Evolutionary conservation across 495 filamentous ascomycete species (phyloP).

Genomic region (Penicillium parvum): DNA sequence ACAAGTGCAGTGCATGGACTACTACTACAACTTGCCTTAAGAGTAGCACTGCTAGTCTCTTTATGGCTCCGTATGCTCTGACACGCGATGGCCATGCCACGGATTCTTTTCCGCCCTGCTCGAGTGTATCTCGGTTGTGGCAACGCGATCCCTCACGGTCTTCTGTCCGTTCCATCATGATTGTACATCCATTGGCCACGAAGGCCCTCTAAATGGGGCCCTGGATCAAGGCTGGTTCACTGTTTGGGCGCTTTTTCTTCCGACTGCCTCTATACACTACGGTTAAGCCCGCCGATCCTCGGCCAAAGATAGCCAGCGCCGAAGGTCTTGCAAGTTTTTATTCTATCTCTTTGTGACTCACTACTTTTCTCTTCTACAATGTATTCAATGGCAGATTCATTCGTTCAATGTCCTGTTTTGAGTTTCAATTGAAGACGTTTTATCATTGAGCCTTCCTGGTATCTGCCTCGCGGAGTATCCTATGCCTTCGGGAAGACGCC

Average conservation of each 20-base stretch:
- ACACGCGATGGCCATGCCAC: not conserved
- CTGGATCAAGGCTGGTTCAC: not conserved
- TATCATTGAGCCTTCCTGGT: not conserved
- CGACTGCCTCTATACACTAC: not conserved
- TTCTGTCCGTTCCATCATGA: constrained; percentile 10
- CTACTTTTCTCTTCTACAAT: constrained; percentile 2
- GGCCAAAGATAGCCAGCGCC: constrained; percentile 14
- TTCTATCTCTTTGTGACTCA: constrained; percentile 16
- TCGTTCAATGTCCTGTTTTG: not conserved
- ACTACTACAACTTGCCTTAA: no score
- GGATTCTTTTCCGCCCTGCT: constrained; percentile 27
- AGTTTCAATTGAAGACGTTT: constrained; percentile 12
- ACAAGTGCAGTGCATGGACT: no score
- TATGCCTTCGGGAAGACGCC: constrained; percentile 9
- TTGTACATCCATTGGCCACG: not conserved
- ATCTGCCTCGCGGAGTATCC: not conserved
- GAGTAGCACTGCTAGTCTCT: no score
- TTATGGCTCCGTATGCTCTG: no score
- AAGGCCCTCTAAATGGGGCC: not conserved
- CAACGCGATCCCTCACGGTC: constrained; percentile 9
- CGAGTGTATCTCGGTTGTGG: constrained; percentile 6
- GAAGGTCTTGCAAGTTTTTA: constrained; percentile 11
- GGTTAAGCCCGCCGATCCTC: constrained; percentile 17
- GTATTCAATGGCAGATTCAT: not conserved
- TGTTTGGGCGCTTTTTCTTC: constrained; percentile 4